Base-by-base conservation (phyloP, 2,329 filamentous ascomycete species). In the Sporothrix brunneoviolacea region DNA sequence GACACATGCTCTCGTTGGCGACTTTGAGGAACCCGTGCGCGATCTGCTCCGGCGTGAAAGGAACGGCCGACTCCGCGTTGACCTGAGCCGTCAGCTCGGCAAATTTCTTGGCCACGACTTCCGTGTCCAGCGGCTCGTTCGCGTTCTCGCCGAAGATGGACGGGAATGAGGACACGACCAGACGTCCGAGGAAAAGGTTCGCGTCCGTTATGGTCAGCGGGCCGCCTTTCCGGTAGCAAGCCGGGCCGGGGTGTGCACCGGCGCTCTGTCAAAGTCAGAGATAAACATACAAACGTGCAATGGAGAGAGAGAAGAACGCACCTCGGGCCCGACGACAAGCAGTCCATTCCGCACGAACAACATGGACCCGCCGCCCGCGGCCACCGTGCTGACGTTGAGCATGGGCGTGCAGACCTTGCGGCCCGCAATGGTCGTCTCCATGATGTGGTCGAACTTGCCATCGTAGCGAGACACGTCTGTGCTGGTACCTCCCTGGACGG, bases 381-480 rank as follows among this genome's bases (percentile, higher is more conserved):
- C 90, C 1, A 96, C 91, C 0, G 91, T 96, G 66, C 94, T 95
- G 69, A 95, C 95, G 61, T 95, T 89, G 0, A 95, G 76, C 61
- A 95, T 89, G 0, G 91, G 90, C 0, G 86, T 90, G 59, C 95
- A 89, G 18, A 95, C 91, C 0, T 89, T 90, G 1, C 95, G 86
- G 15, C 90, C 91, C 0, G 91, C 91, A 1, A 35, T 55, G 2
- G 80, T 84, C 0, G 82, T 84, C 58, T 84, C 82, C 55, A 85
- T 85, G 4, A 84, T 79, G 58, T 86, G 83, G 54, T 86, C 83
- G 57, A 83, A 80, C 48, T 79, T 69, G 21, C 83, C 83, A 10
- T 18, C 55, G 33, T 38, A 55, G 9, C 52, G 51, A n/a, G 52
- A 52, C 2, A 54, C 51, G 27, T 53, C 54, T 2, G 40, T 96